These are phyloP conservation scores for Agrocybe pediades DNA, from an alignment of 768 basidiomycete species.

Conservation along the genomic window DNA sequence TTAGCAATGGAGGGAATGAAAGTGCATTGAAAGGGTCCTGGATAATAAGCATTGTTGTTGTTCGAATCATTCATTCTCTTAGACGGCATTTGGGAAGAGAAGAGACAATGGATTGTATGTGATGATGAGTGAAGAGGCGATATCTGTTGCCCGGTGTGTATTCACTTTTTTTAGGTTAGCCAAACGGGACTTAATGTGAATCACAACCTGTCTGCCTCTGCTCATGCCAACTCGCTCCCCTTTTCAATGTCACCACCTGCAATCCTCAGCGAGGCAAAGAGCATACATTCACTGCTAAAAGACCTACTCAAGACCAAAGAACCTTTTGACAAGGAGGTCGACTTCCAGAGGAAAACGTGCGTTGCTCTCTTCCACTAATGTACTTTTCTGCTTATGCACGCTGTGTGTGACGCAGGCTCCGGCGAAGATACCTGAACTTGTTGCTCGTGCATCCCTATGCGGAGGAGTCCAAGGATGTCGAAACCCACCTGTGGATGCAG, in stretches of 20 bases:
- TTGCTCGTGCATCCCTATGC: conserved; percentile 70
- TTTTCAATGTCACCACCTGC: conserved; percentile 13
- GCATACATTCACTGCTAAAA: conserved; percentile 73
- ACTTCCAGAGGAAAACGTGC: conserved; percentile 85
- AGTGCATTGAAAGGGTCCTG: conserved; percentile 6
- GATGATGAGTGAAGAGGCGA: conserved; percentile 47
- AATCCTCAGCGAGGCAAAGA: conserved; percentile 72
- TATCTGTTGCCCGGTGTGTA: conserved; percentile 44
- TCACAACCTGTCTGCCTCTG: conserved; percentile 6
- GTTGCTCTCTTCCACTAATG: conserved; percentile 29
- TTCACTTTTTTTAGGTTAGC: conserved; percentile 13
- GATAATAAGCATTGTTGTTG: conserved; percentile 9
- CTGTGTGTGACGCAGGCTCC: conserved; percentile 53
- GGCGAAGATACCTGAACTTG: conserved; percentile 68
- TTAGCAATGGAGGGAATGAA: conserved; percentile 9
- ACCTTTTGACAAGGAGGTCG: conserved; percentile 85
- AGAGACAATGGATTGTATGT: conserved; percentile 36
- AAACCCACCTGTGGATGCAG: conserved; percentile 90
- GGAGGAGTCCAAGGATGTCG: conserved; percentile 75
- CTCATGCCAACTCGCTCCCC: conserved; percentile 4
- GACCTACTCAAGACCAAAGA: conserved; percentile 71
- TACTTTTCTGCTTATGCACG: conserved; percentile 15
- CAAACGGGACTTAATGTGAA: conserved; percentile 5
- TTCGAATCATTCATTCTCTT: conserved; percentile 5
- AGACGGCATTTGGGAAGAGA: no score